Percentiles rank a stretch among this genome's conserved stretches.
These are phyloP conservation scores for Aspergillus homomorphus DNA, from an alignment of 495 filamentous ascomycete genomes.

Conservation along the genomic window DNA sequence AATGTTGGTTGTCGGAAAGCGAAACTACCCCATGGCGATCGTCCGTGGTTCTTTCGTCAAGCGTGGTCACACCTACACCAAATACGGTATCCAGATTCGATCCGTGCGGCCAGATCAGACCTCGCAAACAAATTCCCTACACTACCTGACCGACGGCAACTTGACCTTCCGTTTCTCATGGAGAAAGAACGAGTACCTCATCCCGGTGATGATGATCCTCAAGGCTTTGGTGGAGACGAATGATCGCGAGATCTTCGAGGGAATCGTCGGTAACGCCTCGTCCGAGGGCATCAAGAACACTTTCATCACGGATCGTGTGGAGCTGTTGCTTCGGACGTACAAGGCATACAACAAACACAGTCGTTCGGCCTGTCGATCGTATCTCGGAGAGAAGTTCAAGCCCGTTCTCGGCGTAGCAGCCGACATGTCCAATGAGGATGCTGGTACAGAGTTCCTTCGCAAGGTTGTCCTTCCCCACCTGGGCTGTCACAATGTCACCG, in stretches of 20 bases:
- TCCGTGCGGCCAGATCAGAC: constrained; percentile 93
- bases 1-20: constrained; percentile 79
- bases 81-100: constrained; percentile 84
- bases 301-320: constrained; percentile 91
- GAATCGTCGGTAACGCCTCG: constrained; percentile 67
- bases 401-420: constrained; percentile 76
- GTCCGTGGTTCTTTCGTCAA: constrained; percentile 81
- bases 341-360: constrained; percentile 82
- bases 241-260: constrained; percentile 92
- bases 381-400: constrained; percentile 85
- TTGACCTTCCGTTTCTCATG: constrained; percentile 96
- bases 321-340: constrained; percentile 88
- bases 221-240: constrained; percentile 96
- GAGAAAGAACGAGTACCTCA: constrained; percentile 92
- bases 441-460: constrained; percentile 83
- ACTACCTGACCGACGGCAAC: constrained; percentile 93
- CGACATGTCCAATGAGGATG: constrained; percentile 80
- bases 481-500: constrained; percentile 74
- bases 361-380: constrained; percentile 70
- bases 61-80: constrained; percentile 80
- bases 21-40: constrained; percentile 95
- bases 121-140: constrained; percentile 93
- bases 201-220: constrained; percentile 93
- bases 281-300: constrained; percentile 80
- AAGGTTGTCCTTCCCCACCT: constrained; percentile 89